Evolutionary conservation across 768 basidiomycete genomes (phyloP).

Genomic region (Amyloporia xantha): DNA sequence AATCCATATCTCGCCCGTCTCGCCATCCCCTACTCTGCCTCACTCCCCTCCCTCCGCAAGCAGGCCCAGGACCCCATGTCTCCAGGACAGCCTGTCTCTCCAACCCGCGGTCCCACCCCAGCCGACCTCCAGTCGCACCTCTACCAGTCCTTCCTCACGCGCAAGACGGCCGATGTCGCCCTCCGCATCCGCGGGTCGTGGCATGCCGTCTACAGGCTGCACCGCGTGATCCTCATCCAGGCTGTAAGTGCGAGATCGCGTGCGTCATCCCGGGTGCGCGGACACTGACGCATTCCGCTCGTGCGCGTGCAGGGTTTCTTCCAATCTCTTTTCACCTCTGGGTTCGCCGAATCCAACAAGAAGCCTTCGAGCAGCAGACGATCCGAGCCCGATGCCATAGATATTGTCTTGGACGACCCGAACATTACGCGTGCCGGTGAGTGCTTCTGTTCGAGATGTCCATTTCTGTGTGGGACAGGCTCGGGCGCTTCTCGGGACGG

Average conservation of each 20-base stretch:
- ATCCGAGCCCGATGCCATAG: slow-evolving; percentile 46
- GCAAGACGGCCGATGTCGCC: slow-evolving; percentile 71
- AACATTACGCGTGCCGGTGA: slow-evolving; percentile 85
- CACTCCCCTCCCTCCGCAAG: slow-evolving; percentile 15
- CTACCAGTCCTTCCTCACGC: slow-evolving; percentile 65
- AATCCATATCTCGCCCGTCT: background rate
- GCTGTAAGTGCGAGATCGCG: slow-evolving; percentile 46
- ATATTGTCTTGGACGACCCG: slow-evolving; percentile 71
- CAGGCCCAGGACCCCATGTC: slow-evolving; percentile 11
- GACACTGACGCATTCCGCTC: background rate
- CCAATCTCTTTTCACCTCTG: slow-evolving; percentile 76
- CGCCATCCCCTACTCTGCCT: slow-evolving; percentile 7
- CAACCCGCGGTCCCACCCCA: slow-evolving; percentile 39
- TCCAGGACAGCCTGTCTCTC: slow-evolving; percentile 1
- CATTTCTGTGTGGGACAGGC: background rate
- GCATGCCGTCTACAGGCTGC: slow-evolving; percentile 71
- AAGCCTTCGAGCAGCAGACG: slow-evolving; percentile 16
- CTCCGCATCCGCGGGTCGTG: slow-evolving; percentile 61
- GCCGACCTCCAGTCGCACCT: slow-evolving; percentile 67
- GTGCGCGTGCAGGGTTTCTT: slow-evolving; percentile 70
- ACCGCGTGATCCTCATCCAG: slow-evolving; percentile 84
- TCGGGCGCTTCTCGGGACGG: background rate
- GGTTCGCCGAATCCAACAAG: slow-evolving; percentile 56
- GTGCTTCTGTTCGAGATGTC: slow-evolving; percentile 19
- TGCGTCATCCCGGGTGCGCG: slow-evolving; percentile 9